These are phyloP conservation scores for Citeromyces hawaiiensis DNA, from an alignment of 1,139 yeast species.

Conservation along the genomic window DNA sequence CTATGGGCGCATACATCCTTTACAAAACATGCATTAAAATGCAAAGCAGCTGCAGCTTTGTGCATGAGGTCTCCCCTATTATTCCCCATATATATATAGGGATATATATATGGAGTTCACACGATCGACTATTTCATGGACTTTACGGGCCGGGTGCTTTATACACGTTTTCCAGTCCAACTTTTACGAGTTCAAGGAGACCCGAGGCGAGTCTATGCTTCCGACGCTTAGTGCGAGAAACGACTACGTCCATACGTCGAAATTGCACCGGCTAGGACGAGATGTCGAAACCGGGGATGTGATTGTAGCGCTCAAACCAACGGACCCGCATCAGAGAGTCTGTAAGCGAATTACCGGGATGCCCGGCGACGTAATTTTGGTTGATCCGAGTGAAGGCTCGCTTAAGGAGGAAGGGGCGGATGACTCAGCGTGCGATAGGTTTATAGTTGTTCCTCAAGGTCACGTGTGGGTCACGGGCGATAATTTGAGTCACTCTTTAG, in stretches of 20 bases:
- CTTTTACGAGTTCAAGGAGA: constrained; percentile 65
- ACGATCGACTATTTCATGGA: constrained; percentile 26
- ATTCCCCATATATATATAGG: no score
- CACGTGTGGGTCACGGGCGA: constrained; percentile 98
- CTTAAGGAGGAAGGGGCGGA: constrained; percentile 6
- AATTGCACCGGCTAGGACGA: constrained; percentile 43
- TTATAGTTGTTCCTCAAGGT: constrained; percentile 66
- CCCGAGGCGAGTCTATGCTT: constrained; percentile 90
- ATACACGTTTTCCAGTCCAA: constrained; percentile 57
- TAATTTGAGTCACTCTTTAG: constrained; percentile 77
- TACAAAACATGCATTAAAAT: no score
- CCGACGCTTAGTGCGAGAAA: constrained; percentile 69
- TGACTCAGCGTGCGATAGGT: constrained; percentile 23
- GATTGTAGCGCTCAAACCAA: constrained; percentile 81
- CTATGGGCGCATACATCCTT: no score
- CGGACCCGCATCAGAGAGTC: constrained; percentile 74
- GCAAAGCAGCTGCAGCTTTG: no score
- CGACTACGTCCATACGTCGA: constrained; percentile 75
- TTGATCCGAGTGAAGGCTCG: constrained; percentile 58
- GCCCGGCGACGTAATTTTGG: constrained; percentile 80
- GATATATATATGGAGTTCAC: constrained; percentile 16
- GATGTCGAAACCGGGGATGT: constrained; percentile 69
- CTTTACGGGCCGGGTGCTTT: constrained; percentile 51
- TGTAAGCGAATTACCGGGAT: constrained; percentile 90
- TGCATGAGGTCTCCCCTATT: no score